These are phyloP conservation scores for Taxawa tesnikishii DNA, from an alignment of 2,329 filamentous ascomycete species.

Conservation along the genomic window DNA sequence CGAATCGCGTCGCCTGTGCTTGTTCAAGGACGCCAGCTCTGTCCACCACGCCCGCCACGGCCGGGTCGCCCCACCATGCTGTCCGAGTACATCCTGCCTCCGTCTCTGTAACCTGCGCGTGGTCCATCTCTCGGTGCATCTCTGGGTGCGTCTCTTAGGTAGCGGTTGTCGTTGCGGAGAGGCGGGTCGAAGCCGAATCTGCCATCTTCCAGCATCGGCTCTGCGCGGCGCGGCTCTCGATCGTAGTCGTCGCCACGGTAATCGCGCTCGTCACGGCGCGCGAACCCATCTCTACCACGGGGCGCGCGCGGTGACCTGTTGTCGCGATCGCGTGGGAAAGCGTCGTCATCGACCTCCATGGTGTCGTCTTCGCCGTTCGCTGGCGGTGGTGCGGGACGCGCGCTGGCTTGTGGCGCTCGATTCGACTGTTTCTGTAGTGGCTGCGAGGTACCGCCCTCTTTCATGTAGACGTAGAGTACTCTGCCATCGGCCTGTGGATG, in stretches of 20 bases:
- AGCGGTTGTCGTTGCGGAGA: slow-evolving; percentile 9
- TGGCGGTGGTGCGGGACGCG: slow-evolving; percentile 9
- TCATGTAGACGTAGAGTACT: slow-evolving; percentile 60
- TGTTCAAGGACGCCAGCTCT: slow-evolving; percentile 13
- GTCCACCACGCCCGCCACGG: slow-evolving; percentile 11
- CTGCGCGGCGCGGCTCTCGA: slow-evolving; percentile 14
- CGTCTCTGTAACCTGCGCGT: slow-evolving; percentile 14
- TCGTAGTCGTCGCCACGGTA: slow-evolving; percentile 11
- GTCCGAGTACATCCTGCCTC: slow-evolving; percentile 18
- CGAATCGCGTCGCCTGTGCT: not conserved
- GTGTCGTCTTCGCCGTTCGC: slow-evolving; percentile 16
- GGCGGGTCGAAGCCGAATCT: slow-evolving; percentile 26
- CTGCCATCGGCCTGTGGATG: slow-evolving; percentile 57
- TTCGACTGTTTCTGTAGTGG: slow-evolving; percentile 12
- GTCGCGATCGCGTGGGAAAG: slow-evolving; percentile 9
- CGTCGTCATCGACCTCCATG: slow-evolving; percentile 31
- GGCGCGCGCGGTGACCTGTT: not conserved
- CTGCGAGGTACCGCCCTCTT: slow-evolving; percentile 34
- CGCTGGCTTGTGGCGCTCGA: slow-evolving; percentile 15
- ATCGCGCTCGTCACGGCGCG: slow-evolving; percentile 10
- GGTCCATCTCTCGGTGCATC: slow-evolving; percentile 10
- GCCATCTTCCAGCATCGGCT: slow-evolving; percentile 28
- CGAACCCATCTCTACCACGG: not conserved
- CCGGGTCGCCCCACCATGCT: slow-evolving; percentile 11
- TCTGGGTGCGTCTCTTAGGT: no score